These are phyloP conservation scores for Trichoderma semiorbis DNA, from an alignment of 2,329 filamentous ascomycete genomes.

Conservation along the genomic window DNA sequence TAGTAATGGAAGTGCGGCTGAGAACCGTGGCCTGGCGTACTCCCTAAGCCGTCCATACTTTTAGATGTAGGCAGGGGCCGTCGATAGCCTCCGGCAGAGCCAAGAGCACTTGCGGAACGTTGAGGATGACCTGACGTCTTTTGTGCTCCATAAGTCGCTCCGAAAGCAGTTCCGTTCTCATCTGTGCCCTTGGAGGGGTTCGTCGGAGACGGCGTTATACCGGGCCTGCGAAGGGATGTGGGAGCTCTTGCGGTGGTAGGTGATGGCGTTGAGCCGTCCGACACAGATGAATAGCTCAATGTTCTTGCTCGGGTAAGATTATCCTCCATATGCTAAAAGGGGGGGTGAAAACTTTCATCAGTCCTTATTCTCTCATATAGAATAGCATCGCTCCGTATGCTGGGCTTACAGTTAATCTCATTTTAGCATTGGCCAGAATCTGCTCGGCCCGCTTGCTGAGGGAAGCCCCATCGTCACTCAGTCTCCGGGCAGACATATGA, in stretches of 20 bases:
- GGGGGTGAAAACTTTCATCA: not conserved
- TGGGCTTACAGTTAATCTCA: constrained; percentile 70
- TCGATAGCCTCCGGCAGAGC: constrained; percentile 56
- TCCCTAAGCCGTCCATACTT: constrained; percentile 41
- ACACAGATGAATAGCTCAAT: constrained; percentile 45
- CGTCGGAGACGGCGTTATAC: constrained; percentile 17
- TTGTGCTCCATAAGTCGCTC: constrained; percentile 19
- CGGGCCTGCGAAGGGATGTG: constrained; percentile 24
- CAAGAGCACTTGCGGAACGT: constrained; percentile 62
- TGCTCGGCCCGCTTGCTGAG: constrained; percentile 81
- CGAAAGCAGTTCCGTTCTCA: constrained; percentile 29
- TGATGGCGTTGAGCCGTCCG: constrained; percentile 52
- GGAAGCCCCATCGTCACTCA: constrained; percentile 58
- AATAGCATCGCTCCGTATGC: not conserved
- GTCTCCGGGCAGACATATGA: constrained; percentile 20
- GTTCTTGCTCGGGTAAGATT: constrained; percentile 78
- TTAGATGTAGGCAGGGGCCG: constrained; percentile 44
- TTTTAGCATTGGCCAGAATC: constrained; percentile 90
- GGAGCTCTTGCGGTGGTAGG: constrained; percentile 41
- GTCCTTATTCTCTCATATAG: not conserved
- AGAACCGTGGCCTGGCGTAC: constrained; percentile 23
- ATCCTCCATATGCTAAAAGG: constrained; percentile 78
- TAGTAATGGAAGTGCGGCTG: constrained; percentile 32
- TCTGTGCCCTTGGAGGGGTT: constrained; percentile 33
- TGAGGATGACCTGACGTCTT: constrained; percentile 39